Percentiles rank a stretch among this genome's conserved stretches.
These are phyloP conservation scores for Trichosporon sp. DNA, from an alignment of 1,284 basidiomycete genomes.

Conservation along the genomic window DNA sequence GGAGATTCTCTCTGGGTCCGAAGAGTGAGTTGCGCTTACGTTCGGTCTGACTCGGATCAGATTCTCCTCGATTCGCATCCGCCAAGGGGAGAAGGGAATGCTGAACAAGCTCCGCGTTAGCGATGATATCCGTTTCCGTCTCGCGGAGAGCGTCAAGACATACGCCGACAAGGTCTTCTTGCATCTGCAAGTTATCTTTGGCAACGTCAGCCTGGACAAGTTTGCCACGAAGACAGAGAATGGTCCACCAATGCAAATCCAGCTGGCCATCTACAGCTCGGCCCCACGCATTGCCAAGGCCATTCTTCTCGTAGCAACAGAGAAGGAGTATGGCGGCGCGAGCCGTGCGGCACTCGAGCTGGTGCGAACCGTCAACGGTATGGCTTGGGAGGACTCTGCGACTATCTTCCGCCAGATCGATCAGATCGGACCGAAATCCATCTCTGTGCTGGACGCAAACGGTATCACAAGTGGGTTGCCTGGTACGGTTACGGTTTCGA, in stretches of 20 bases:
- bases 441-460: conserved; percentile 26
- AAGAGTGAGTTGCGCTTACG: conserved; percentile 23
- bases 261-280: conserved; percentile 32
- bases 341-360: conserved; percentile 33
- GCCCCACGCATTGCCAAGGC: conserved; percentile 41
- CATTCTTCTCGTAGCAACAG: conserved; percentile 31
- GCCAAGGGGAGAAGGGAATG: conserved; percentile 40
- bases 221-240: conserved; percentile 27
- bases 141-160: conserved; percentile 28
- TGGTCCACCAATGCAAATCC: conserved; percentile 27
- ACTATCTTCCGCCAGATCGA: conserved; percentile 43
- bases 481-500: neutral
- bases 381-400: conserved; percentile 44
- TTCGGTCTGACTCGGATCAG: conserved; percentile 14
- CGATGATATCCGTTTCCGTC: conserved; percentile 31
- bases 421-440: conserved; percentile 39
- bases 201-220: conserved; percentile 33
- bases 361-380: conserved; percentile 34
- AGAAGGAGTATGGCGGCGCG: conserved; percentile 29
- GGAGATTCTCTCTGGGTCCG: conserved; percentile 25
- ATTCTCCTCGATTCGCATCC: conserved; percentile 38
- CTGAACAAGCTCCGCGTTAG: conserved; percentile 35
- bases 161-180: conserved; percentile 48
- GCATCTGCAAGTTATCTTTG: conserved; percentile 40
- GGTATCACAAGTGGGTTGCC: conserved; percentile 25